A percentile compares a stretch with the other conserved stretches of the same genome.
Evolutionary conservation across 2,329 filamentous ascomycete genomes (phyloP).

Genomic region (Aspergillus novofumigatus): DNA sequence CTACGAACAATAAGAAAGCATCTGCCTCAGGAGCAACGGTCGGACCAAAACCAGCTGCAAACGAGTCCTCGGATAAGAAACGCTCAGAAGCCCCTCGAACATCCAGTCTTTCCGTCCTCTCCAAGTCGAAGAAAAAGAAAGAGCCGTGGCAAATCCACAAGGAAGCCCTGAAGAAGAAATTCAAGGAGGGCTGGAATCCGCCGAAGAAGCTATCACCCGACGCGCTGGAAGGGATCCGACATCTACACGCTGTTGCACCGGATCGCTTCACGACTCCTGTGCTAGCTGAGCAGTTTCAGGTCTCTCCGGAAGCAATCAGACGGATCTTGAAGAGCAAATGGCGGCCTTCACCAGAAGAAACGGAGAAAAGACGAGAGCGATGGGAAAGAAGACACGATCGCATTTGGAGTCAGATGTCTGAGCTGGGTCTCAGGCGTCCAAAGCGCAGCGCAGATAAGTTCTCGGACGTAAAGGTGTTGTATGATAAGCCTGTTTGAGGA

Average conservation of each 20-base stretch:
- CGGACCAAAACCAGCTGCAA: neutral
- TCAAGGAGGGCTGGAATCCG: conserved; percentile 73
- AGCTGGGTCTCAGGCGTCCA: conserved; percentile 54
- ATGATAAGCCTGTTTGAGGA: conserved; percentile 12
- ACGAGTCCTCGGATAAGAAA: neutral
- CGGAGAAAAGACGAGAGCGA: conserved; percentile 36
- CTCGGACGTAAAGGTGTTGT: conserved; percentile 24
- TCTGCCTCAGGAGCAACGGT: neutral
- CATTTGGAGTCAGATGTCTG: conserved; percentile 44
- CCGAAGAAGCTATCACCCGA: conserved; percentile 86
- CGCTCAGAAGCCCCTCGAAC: neutral
- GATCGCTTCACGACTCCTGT: conserved; percentile 69
- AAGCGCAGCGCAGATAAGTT: conserved; percentile 37
- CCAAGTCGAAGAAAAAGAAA: conserved; percentile 26
- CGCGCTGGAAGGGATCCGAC: conserved; percentile 82
- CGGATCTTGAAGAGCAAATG: conserved; percentile 67
- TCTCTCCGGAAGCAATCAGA: conserved; percentile 83
- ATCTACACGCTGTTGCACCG: conserved; percentile 73
- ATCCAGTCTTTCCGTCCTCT: neutral
- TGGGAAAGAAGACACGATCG: conserved; percentile 44
- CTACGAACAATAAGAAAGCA: neutral
- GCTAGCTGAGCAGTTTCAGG: conserved; percentile 73
- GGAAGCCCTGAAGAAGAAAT: conserved; percentile 68
- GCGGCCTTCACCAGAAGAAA: conserved; percentile 37
- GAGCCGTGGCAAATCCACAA: conserved; percentile 75